A percentile compares a stretch with the other conserved stretches of the same genome.
These are phyloP conservation scores for Globisporangium mamillatum DNA, from an alignment of 352 stramenopile species.

Conservation along the genomic window DNA sequence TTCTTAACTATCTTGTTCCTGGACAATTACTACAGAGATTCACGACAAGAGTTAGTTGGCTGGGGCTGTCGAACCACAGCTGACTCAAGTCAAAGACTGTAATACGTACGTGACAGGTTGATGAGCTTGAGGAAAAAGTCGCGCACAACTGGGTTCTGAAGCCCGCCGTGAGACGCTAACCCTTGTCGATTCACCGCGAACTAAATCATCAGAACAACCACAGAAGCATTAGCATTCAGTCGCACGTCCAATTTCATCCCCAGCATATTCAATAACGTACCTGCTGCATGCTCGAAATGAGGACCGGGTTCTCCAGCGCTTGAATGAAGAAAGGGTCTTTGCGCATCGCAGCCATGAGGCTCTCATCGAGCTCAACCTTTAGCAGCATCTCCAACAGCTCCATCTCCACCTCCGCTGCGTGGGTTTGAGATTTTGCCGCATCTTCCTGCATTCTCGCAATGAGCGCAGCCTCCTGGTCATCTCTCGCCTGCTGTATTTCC, in stretches of 20 bases:
- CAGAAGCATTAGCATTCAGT: background rate
- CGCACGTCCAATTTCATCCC: background rate
- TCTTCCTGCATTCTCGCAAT: slow-evolving; percentile 10
- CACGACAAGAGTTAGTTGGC: slow-evolving; percentile 2
- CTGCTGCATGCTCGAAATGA: slow-evolving; percentile 67
- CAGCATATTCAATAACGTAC: slow-evolving; percentile 21
- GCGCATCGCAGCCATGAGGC: slow-evolving; percentile 60
- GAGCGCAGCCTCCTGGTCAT: background rate
- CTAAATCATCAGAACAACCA: slow-evolving; percentile 23
- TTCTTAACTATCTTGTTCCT: slow-evolving; percentile 17
- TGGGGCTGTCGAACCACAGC: background rate
- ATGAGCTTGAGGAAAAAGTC: slow-evolving; percentile 72
- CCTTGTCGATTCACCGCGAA: slow-evolving; percentile 53
- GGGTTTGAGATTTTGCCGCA: background rate
- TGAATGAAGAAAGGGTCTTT: slow-evolving; percentile 53
- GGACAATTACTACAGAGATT: slow-evolving; percentile 3
- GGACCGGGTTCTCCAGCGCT: slow-evolving; percentile 42
- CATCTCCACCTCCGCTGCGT: slow-evolving; percentile 15
- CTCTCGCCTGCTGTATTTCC: slow-evolving; percentile 21
- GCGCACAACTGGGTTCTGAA: slow-evolving; percentile 35
- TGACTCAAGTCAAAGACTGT: background rate
- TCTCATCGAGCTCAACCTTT: slow-evolving; percentile 41
- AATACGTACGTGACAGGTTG: slow-evolving; percentile 44
- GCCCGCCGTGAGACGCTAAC: slow-evolving; percentile 29
- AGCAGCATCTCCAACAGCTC: slow-evolving; percentile 45